Percentiles rank a stretch among this genome's conserved stretches.
These are phyloP conservation scores for Fomitopsis betulina DNA, from an alignment of 1,284 basidiomycete genomes.

Conservation along the genomic window DNA sequence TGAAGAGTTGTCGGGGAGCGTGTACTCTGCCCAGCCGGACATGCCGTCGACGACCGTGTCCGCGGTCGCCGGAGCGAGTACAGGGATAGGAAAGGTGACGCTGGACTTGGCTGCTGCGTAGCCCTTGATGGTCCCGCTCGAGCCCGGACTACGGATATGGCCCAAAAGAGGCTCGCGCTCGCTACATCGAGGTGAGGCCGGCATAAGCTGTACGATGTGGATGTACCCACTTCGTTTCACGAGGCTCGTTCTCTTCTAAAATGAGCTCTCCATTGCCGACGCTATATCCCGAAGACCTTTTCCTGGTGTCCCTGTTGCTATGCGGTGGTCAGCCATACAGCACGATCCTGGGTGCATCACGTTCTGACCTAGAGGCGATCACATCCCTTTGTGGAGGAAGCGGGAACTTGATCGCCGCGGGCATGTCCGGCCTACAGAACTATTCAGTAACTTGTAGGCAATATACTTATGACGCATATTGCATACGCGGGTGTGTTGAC, in stretches of 20 bases:
- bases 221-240: conserved; percentile 22
- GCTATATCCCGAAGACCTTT: conserved; percentile 22
- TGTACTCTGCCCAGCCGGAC: conserved; percentile 61
- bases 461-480: not conserved
- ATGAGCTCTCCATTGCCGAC: conserved; percentile 20
- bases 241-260: conserved; percentile 10
- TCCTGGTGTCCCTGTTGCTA: not conserved
- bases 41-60: conserved; percentile 22
- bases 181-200: conserved; percentile 16
- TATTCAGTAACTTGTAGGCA: conserved; percentile 9
- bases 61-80: not conserved
- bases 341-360: not conserved
- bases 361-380: conserved; percentile 27
- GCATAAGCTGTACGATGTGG: not conserved
- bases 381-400: conserved; percentile 35
- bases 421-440: conserved; percentile 17
- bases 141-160: conserved; percentile 10
- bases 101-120: not conserved
- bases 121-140: conserved; percentile 8
- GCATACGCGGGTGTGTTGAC: conserved; percentile 18
- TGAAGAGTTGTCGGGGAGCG: conserved; percentile 59
- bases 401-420: conserved; percentile 25
- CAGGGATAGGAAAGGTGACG: conserved; percentile 1
- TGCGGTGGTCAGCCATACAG: not conserved
- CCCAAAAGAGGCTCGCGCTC: conserved; percentile 35